phyloP scores from a whole-genome alignment of 805 yeast species.

The Wickerhamomyces xylosicus region DNA sequence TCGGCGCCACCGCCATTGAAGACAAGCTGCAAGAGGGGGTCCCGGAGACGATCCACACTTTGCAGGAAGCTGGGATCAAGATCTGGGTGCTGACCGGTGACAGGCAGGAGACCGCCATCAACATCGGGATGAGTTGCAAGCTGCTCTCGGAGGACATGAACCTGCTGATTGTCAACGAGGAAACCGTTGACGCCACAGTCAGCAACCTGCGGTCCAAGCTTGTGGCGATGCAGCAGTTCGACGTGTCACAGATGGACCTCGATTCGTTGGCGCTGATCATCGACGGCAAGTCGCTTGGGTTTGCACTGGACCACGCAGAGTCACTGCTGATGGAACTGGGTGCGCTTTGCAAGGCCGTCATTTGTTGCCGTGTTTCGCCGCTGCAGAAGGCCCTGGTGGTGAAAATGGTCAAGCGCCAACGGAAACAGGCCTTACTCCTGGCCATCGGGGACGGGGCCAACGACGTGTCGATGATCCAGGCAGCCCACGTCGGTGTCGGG shows the following conservation, averaged over 20 bases:
- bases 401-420: slow-evolving; percentile 80
- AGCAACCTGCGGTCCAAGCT: slow-evolving; percentile 67
- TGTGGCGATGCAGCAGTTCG: slow-evolving; percentile 58
- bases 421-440: slow-evolving; percentile 55
- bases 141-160: slow-evolving; percentile 94
- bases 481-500: slow-evolving; percentile 99
- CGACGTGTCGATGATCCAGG: slow-evolving; percentile 98
- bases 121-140: slow-evolving; percentile 97
- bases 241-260: slow-evolving; percentile 54
- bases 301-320: slow-evolving; percentile 79
- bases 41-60: slow-evolving; percentile 90
- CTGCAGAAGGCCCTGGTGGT: slow-evolving; percentile 94
- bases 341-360: slow-evolving; percentile 84
- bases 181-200: slow-evolving; percentile 63
- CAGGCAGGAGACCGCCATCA: slow-evolving; percentile 96
- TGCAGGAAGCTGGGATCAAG: slow-evolving; percentile 94
- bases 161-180: slow-evolving; percentile 80
- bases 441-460: slow-evolving; percentile 99
- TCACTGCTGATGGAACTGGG: slow-evolving; percentile 73
- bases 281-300: slow-evolving; percentile 87
- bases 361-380: slow-evolving; percentile 97
- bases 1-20: slow-evolving; percentile 98
- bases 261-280: slow-evolving; percentile 82
- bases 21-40: slow-evolving; percentile 97
- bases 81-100: slow-evolving; percentile 98